phyloP scores from a whole-genome alignment of 164 flowering plant genomes.

The Tetracentron sinense region DNA sequence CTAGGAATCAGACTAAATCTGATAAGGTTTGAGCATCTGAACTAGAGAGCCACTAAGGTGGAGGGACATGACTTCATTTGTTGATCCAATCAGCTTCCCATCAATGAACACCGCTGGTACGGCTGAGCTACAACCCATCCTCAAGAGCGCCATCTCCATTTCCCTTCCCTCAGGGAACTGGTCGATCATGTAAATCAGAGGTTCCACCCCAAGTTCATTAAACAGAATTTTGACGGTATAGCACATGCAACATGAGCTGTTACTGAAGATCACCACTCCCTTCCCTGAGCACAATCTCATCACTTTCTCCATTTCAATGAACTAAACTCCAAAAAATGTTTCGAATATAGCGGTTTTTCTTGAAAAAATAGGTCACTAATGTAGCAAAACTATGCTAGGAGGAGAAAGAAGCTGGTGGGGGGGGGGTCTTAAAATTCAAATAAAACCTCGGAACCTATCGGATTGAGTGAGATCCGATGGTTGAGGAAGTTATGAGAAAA shows the following conservation, averaged over 20 bases:
- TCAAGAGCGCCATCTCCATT: constrained; percentile 64
- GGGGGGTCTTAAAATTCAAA: too few species aligned
- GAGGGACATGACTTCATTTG: constrained; percentile 73
- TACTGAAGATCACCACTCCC: constrained; percentile 78
- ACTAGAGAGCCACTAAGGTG: constrained; percentile 55
- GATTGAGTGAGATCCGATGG: neutral
- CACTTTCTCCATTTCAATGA: constrained; percentile 48
- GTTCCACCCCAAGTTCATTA: constrained; percentile 51
- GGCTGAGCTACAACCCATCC: constrained; percentile 56
- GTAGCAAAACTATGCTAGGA: too few species aligned
- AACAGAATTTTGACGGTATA: constrained; percentile 67
- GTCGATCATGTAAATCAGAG: constrained; percentile 51
- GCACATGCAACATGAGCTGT: constrained; percentile 75
- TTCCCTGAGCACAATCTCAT: constrained; percentile 46
- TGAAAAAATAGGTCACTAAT: too few species aligned
- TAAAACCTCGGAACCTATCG: neutral
- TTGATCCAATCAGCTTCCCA: constrained; percentile 60
- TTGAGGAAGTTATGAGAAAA: constrained; percentile 1
- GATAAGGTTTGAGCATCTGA: constrained; percentile 46
- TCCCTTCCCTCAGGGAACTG: constrained; percentile 61
- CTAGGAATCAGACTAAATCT: constrained; percentile 5
- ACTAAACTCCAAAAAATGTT: too few species aligned
- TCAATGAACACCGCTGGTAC: constrained; percentile 69
- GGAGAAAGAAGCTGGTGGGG: too few species aligned
- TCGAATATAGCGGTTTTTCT: too few species aligned